phyloP scores from a whole-genome alignment of 306 rosid genomes.

The Dalbergia cochinchinensis region DNA sequence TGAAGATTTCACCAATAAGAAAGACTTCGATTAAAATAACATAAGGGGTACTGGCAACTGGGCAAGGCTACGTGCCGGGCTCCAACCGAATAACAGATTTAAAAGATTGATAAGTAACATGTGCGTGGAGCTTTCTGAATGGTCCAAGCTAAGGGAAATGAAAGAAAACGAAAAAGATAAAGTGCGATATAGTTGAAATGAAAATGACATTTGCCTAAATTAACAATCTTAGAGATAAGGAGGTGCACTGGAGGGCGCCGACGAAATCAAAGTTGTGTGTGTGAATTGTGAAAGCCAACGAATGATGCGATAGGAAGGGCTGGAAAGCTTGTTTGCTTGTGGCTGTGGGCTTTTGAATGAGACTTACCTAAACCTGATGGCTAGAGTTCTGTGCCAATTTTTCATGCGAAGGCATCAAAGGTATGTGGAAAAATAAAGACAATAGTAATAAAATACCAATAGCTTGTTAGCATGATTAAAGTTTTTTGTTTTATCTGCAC shows the following conservation, averaged over 20 bases:
- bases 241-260: slow-evolving; percentile 52
- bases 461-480: not conserved
- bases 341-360: slow-evolving; percentile 34
- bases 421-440: not conserved
- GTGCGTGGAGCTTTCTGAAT: slow-evolving; percentile 35
- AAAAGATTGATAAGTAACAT: slow-evolving; percentile 2
- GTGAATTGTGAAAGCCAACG: not conserved
- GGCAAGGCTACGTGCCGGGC: slow-evolving; percentile 26
- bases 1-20: slow-evolving; percentile 1
- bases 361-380: not conserved
- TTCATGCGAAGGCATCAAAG: slow-evolving; percentile 9
- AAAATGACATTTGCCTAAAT: slow-evolving; percentile 61
- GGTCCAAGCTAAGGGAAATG: slow-evolving; percentile 18
- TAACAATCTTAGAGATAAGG: slow-evolving; percentile 44
- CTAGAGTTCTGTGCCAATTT: not conserved
- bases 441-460: not conserved
- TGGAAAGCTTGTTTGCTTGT: slow-evolving; percentile 41
- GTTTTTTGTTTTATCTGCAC: slow-evolving; percentile 16
- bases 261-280: slow-evolving; percentile 46
- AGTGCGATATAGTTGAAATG: slow-evolving; percentile 44
- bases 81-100: slow-evolving; percentile 34
- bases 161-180: slow-evolving; percentile 32
- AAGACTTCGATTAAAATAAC: not conserved
- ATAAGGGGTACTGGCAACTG: not conserved
- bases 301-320: slow-evolving; percentile 31